Base-by-base conservation (phyloP, 371 early-diverging fungal genomes). In the Mortierella sp. region DNA sequence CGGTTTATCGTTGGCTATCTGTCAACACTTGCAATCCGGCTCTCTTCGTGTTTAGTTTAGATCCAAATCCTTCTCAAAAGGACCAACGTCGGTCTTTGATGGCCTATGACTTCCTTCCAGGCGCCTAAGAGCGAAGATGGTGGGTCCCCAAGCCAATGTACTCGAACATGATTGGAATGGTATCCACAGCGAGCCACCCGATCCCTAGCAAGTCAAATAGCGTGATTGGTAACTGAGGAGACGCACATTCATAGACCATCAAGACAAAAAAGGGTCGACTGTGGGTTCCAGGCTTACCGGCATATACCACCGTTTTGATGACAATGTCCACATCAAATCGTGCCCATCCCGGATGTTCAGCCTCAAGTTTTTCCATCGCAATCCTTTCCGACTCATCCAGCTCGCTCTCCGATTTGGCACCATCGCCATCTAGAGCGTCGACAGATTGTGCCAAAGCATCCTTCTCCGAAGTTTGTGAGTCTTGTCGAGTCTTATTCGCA, bases 291-390 rank as follows among this genome's bases (percentile, higher is more conserved):
- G 22, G n/a, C 41, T 56, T 66, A 72, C 79, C 91, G 34, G 87
- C 83, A 77, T 90, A 90, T 28, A 90, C 89, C 46, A 90, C 86
- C 17, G 88, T 66, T 65, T 88, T 89, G 44, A 88, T 86, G 8
- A 85, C 87, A 72, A 88, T 87, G 57, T 89, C 88, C 14, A 90
- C 86, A 78, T 90, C 88, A 51, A 86, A 86, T 31, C 86, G 78
- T 2, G 64, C 77, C 25, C 87, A 85, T 19, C 83, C 79, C 31
- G 86, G 85, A 54, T 77, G 61, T 40, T 71, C 71, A 28, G 45
- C 60, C 25, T 71, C 71, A 50, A 78, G 65, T 24, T 58, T 57
- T 28, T 66, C 71, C 62, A 66, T 71, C 10, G 65, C 67, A 17
- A 49, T 54, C 24, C 67, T 52, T 24, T 78, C 71, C 6, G 60